Conservation (phyloP, 2,329 filamentous ascomycete genomes). For the Colletotrichum tropicicola region DNA sequence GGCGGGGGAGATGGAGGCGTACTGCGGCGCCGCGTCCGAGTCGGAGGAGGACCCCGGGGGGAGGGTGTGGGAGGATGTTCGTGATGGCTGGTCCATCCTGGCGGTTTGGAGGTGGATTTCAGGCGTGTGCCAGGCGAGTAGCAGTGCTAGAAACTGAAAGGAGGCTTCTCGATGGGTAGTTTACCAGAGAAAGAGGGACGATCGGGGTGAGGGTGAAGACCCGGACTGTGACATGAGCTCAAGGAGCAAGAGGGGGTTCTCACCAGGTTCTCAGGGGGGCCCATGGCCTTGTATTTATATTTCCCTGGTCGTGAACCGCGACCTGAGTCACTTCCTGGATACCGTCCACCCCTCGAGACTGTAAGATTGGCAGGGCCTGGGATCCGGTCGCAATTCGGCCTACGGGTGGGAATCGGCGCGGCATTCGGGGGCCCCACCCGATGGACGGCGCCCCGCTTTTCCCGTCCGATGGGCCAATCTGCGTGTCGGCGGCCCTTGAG, state of each 20-base stretch:
- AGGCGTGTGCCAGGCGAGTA: not conserved
- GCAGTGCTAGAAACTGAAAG: not conserved
- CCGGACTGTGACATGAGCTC: not conserved
- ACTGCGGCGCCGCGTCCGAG: not conserved
- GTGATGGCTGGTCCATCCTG: constrained; percentile 15
- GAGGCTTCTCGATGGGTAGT: not conserved
- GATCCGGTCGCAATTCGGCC: constrained; percentile 25
- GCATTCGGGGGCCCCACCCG: constrained; percentile 23
- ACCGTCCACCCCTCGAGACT: not conserved
- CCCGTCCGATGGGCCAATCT: constrained; percentile 23
- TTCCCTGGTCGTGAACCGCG: not conserved
- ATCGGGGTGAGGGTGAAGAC: not conserved
- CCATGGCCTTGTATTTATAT: constrained; percentile 4
- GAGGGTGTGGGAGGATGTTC: constrained; percentile 15
- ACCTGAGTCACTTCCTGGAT: not conserved
- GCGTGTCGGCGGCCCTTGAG: not conserved
- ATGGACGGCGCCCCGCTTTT: constrained; percentile 6
- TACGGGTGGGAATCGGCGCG: constrained; percentile 16
- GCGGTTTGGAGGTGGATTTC: not conserved
- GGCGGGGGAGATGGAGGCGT: constrained; percentile 10
- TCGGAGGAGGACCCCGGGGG: constrained; percentile 17
- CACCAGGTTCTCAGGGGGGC: no score
- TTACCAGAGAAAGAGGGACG: not conserved
- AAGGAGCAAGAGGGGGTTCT: not conserved
- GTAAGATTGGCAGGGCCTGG: not conserved